Base-by-base conservation (phyloP, 192 early-diverging fungal genomes). In the Chytriomyces confervae region DNA sequence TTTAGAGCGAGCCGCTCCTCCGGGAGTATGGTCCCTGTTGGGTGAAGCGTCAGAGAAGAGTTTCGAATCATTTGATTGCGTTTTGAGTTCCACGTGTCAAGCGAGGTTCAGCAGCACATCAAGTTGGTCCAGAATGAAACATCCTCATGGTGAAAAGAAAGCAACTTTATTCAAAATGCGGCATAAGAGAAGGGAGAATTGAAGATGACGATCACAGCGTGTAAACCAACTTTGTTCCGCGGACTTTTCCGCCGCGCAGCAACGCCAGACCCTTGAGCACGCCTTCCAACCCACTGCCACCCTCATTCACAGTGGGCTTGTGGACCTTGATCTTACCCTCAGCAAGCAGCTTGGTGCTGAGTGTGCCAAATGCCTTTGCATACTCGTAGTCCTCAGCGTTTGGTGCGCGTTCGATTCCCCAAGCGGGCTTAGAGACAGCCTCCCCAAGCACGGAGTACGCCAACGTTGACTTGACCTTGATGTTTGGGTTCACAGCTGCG, bases 141-240 rank as follows among this genome's bases (percentile, higher is more conserved):
- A 27, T 27, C 24, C 24, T 27, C 24, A 27, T 27, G 24, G 36
- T 36, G 36, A 36, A 36, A 36, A 36, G 36, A 36, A 36, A 36
- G 36, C 36, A 36, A 36, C 36, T 36, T 36, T 36, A 36, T 36
- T 36, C 4, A 1, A 36, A 36, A 36, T 36, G 36, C 36, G 36
- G 36, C 36, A 36, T 36, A 36, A 36, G 36, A 36, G 36, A 36
- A 36, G 36, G 36, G 36, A 36, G 36, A 36, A 36, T 36, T 36
- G 36, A 36, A 36, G 36, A 36, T 36, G 36, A 36, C 36, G 4
- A 36, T 66, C 36, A 62, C n/a, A 79, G 53, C 48, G 71, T 72
- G 64, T 78, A 77, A 23, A 81, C 83, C 36, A 81, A 57, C 77
- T 84, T 84, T 60, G 67, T 72, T 24, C 78, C 83, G 7, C 70